A percentile compares a stretch with the other conserved stretches of the same genome.
Conservation (phyloP, 768 basidiomycete species). For the Auriscalpium microsporum region DNA sequence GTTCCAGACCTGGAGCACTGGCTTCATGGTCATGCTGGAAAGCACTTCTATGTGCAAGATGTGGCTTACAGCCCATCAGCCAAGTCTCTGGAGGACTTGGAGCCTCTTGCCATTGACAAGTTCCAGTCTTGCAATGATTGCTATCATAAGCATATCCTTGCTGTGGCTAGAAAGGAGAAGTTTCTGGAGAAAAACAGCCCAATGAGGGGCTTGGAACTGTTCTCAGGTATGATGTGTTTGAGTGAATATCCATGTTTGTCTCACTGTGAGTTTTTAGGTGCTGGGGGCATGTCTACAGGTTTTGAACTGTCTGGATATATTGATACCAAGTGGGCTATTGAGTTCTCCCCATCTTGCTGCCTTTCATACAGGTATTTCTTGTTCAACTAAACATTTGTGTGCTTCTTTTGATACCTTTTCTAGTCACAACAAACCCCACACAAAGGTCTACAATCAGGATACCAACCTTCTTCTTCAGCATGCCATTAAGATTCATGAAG, state of each 20-base stretch:
- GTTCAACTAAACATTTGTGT: neutral
- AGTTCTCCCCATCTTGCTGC: slow-evolving; percentile 56
- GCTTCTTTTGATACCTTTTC: neutral
- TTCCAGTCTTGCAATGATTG: slow-evolving; percentile 37
- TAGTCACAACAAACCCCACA: slow-evolving; percentile 55
- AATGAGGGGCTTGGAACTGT: slow-evolving; percentile 57
- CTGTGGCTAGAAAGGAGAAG: slow-evolving; percentile 21
- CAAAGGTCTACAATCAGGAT: slow-evolving; percentile 58
- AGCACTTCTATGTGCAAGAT: slow-evolving; percentile 6
- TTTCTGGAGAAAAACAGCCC: slow-evolving; percentile 33
- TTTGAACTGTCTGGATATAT: slow-evolving; percentile 54
- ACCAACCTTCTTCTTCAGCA: slow-evolving; percentile 51
- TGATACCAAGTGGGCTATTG: slow-evolving; percentile 60
- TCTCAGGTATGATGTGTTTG: slow-evolving; percentile 40
- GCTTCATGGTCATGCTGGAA: slow-evolving; percentile 30
- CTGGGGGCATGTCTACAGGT: slow-evolving; percentile 67
- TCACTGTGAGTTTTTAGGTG: slow-evolving; percentile 37
- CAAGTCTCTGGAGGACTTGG: neutral
- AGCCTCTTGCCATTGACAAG: neutral
- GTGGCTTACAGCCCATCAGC: neutral
- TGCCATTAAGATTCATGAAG: slow-evolving; percentile 40
- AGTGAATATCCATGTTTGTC: neutral
- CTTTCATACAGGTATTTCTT: slow-evolving; percentile 47
- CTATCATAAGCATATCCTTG: slow-evolving; percentile 22
- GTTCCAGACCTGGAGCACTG: slow-evolving; percentile 29